These are phyloP conservation scores for Coniochaeta sp. DNA, from an alignment of 2,329 filamentous ascomycete species.

Conservation along the genomic window DNA sequence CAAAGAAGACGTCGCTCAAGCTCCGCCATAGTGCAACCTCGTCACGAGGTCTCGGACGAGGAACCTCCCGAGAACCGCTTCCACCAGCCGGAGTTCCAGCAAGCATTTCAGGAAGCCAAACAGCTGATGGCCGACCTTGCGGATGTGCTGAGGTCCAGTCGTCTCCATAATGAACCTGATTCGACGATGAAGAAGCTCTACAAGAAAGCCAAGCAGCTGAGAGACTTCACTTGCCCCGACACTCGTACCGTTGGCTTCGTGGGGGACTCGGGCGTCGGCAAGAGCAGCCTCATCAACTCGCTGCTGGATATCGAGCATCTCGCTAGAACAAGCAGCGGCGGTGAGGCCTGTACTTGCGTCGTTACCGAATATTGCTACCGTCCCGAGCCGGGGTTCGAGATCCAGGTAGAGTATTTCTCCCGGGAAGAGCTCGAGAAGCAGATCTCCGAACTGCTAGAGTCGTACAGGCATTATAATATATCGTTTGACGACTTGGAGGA, in stretches of 20 bases:
- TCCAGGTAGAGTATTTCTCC: constrained; percentile 26
- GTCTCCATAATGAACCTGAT: constrained; percentile 25
- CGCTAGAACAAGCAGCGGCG: constrained; percentile 34
- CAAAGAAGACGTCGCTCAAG: constrained; percentile 6
- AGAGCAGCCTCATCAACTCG: constrained; percentile 40
- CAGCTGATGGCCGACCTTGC: constrained; percentile 20
- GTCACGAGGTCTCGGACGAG: constrained; percentile 11
- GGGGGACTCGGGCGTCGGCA: constrained; percentile 39
- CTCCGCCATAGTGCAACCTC: constrained; percentile 2
- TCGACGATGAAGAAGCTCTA: constrained; percentile 29
- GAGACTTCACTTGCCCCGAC: constrained; percentile 27
- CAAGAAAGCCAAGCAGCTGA: constrained; percentile 21
- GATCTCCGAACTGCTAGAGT: constrained; percentile 23
- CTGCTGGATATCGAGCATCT: constrained; percentile 32
- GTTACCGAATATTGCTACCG: constrained; percentile 38
- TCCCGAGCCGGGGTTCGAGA: constrained; percentile 18
- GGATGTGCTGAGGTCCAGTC: constrained; percentile 23
- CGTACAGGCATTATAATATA: constrained; percentile 27
- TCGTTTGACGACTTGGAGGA: constrained; percentile 6
- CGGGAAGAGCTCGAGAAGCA: constrained; percentile 23
- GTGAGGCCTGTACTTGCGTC: constrained; percentile 37
- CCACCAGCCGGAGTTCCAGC: constrained; percentile 25
- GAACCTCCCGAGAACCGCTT: constrained; percentile 21
- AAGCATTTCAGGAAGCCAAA: constrained; percentile 23
- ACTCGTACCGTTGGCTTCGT: constrained; percentile 36